Evolutionary conservation across 2,329 filamentous ascomycete species (phyloP).

Genomic region (Diaporthe capsici): DNA sequence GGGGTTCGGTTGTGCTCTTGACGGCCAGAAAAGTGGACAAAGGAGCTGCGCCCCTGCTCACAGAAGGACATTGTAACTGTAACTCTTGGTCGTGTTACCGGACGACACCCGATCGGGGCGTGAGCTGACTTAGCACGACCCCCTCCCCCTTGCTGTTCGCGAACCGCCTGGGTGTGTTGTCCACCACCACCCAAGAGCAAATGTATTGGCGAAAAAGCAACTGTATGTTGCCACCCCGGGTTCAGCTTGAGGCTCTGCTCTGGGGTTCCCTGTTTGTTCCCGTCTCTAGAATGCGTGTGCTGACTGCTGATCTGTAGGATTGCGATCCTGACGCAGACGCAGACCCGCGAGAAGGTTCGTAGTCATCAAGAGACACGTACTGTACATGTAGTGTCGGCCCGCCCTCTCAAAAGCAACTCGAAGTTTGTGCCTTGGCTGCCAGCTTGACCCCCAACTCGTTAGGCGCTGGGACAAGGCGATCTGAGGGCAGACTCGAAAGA

Average conservation of each 20-base stretch:
- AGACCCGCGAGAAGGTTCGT: not conserved
- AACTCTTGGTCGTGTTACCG: conserved; percentile 11
- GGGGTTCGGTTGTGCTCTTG: conserved; percentile 24
- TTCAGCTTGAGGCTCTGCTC: conserved; percentile 42
- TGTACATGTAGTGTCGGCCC: not conserved
- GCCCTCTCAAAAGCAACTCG: not conserved
- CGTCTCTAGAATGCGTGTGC: not conserved
- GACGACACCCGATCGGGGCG: conserved; percentile 31
- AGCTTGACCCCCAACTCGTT: not conserved
- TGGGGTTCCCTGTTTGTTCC: conserved; percentile 24
- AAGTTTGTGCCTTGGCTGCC: not conserved
- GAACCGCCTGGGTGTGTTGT: conserved; percentile 33
- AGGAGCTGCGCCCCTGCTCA: conserved; percentile 38
- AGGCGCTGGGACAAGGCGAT: conserved; percentile 31
- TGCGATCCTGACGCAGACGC: conserved; percentile 6
- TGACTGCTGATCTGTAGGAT: not conserved
- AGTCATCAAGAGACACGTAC: conserved; percentile 12
- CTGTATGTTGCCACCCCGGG: conserved; percentile 3
- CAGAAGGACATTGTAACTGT: conserved; percentile 20
- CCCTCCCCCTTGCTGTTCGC: conserved; percentile 7
- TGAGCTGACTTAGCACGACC: conserved; percentile 36
- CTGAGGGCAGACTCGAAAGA: conserved; percentile 14
- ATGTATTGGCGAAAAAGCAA: conserved; percentile 34
- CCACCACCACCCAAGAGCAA: conserved; percentile 11
- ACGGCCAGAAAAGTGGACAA: conserved; percentile 30